Base-by-base conservation (phyloP, 495 filamentous ascomycete species). In the Tuber indicum region DNA sequence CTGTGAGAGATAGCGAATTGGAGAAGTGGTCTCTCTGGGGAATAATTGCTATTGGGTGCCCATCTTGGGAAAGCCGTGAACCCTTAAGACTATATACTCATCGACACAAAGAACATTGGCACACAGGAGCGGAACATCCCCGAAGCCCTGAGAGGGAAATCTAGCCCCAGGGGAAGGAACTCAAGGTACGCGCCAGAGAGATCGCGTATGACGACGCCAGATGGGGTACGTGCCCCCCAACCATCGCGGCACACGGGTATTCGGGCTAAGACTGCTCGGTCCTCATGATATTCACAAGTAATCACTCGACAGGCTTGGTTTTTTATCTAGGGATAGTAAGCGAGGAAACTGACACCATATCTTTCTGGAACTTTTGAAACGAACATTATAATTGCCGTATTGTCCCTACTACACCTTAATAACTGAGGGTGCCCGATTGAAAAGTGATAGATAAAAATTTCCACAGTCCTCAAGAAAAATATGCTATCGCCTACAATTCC, bases 401-500 rank as follows among this genome's bases (percentile, higher is more conserved):
- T 36, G 26, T 66, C 58, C 14, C 26, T 26, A 19, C 32, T 66
- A 8, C 26, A 19, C 32, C 52, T 8, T 3, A 36, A 17, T 17
- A 36, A 66, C 26, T 32, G 17, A 12, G 58, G 32, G 32, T 26
- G 36, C 26, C 2, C 58, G 26, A 66, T 14, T 66, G 32, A 66
- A 66, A 66, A 66, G 58, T 36, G 58, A 14, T 26, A 12, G 58
- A 66, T 36, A 36, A 36, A 66, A 36, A 26, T 12, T 62, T 26
- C 52, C 10, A 6, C 14, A 0, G 26, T 36, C 32, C 26, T 36
- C 58, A 36, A 36, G 58, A 66, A 66, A 32, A 36, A 36, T 36
- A 26, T 17, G 23, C 52, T 16, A 66, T 16, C 36, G 26, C n/a
- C 70, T 77, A 75, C 52, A 75, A 72, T 23, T 69, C 41, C 26